Percentiles rank a stretch among this genome's conserved stretches.
Evolutionary conservation across 495 filamentous ascomycete genomes (phyloP).

Genomic region (Pseudoneurospora amorphoporcata): DNA sequence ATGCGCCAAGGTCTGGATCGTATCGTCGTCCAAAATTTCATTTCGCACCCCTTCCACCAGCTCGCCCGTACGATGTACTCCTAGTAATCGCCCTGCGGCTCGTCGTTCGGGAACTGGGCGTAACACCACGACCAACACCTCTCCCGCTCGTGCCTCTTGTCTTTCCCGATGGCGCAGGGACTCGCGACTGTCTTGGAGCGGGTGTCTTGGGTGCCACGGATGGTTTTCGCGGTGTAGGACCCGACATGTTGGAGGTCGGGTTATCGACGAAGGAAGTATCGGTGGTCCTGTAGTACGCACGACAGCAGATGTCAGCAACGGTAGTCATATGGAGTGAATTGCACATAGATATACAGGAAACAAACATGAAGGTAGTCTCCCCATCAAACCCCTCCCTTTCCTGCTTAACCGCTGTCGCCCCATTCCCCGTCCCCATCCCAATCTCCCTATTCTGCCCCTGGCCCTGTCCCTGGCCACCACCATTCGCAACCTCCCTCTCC

Average conservation of each 20-base stretch:
- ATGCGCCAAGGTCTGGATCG: neutral
- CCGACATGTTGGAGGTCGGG: slow-evolving; percentile 50
- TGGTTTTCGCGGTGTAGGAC: slow-evolving; percentile 30
- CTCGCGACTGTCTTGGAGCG: slow-evolving; percentile 37
- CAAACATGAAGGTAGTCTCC: slow-evolving; percentile 86
- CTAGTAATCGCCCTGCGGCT: neutral
- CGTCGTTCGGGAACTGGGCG: slow-evolving; percentile 35
- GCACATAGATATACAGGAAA: neutral
- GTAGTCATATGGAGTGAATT: neutral
- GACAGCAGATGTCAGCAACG: slow-evolving; percentile 9
- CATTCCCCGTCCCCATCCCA: slow-evolving; percentile 21
- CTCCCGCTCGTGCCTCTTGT: slow-evolving; percentile 31
- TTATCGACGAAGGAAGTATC: slow-evolving; percentile 93
- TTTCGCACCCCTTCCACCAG: slow-evolving; percentile 27
- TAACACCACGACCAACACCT: slow-evolving; percentile 22
- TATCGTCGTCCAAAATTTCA: slow-evolving; percentile 5
- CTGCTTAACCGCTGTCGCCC: neutral
- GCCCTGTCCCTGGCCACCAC: neutral
- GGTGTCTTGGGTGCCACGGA: slow-evolving; percentile 41
- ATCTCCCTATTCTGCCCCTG: neutral
- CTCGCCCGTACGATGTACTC: slow-evolving; percentile 7
- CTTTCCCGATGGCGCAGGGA: slow-evolving; percentile 23
- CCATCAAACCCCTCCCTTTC: slow-evolving; percentile 25
- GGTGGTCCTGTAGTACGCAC: slow-evolving; percentile 55
- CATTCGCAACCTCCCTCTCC: slow-evolving; percentile 21